Evolutionary conservation across 1,139 yeast species (phyloP), one percentile per base, ranked within the genome.

Genomic region (Kodamaea fungicola): DNA sequence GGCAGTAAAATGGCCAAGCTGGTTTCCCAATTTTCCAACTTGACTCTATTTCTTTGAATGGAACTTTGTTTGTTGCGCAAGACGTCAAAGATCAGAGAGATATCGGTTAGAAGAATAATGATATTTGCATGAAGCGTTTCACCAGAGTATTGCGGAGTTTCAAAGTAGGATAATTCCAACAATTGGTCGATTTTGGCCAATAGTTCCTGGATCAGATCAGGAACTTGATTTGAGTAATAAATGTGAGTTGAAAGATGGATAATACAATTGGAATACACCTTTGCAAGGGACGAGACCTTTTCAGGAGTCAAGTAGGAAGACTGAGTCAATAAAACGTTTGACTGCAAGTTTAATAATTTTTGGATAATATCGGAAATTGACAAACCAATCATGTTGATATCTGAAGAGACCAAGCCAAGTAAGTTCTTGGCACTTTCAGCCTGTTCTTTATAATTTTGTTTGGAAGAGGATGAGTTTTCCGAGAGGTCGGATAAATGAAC

Each of bases 301-400:
- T 50, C 52, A 13, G 47, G 45, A 7, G 44, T 33, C 16, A 62
- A 47, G 22, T 47, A 50, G 3, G 46, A 45, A 1, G 62, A 43
- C 39, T 61, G 59, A 26, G 46, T 44, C 36, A 67, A 49, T 28
- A 76, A 57, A 33, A 77, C 56, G 12, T 67, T 61, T 16, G 78
- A 60, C 52, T 88, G 94, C 37, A 83, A 71, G 6, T 64, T 57
- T 34, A 86, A 62, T 10, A 92, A 61, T 34, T 78, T 77, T 43
- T 84, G 78, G 57, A 86, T 69, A 43, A 83, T 75, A 55, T 90
- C 97, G 32, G 89, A 72, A n/a, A 89, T 86, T 8, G 96, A 85
- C 32, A 92, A 67, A 0, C 97, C 97, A 45, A 89, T 83, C 76
- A 90, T 79, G 54, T 83, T 87, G 31, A 88, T 88, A 29, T 81